Conservation (phyloP, 768 basidiomycete genomes). For the Mycena rebaudengoi region DNA sequence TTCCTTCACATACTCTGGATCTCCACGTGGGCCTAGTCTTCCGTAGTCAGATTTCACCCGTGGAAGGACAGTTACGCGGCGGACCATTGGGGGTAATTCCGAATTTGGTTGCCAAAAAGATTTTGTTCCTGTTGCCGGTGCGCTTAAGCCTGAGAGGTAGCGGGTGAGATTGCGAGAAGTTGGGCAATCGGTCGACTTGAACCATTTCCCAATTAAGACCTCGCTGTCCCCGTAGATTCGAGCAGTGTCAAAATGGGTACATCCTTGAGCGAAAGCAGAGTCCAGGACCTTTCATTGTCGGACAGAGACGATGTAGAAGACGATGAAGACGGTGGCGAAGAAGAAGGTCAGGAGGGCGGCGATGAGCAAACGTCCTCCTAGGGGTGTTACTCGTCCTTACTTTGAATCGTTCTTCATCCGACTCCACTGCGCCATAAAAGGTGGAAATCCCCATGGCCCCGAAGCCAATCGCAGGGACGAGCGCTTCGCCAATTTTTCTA, state of each 20-base stretch:
- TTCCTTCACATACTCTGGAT: conserved; percentile 46
- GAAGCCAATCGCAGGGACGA: conserved; percentile 52
- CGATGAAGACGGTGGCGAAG: background rate
- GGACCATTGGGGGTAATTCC: conserved; percentile 38
- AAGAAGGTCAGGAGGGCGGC: background rate
- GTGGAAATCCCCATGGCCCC: conserved; percentile 59
- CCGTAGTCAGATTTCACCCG: background rate
- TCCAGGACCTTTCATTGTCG: conserved; percentile 24
- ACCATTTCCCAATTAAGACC: conserved; percentile 25
- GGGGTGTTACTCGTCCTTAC: conserved; percentile 31
- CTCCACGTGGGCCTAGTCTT: conserved; percentile 42
- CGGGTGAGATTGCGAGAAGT: background rate
- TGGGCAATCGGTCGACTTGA: background rate
- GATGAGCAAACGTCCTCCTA: background rate
- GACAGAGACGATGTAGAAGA: background rate
- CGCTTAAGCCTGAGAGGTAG: conserved; percentile 50
- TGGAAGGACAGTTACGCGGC: too few relatives aligned
- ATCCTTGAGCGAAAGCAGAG: conserved; percentile 6
- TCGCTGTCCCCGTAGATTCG: conserved; percentile 18
- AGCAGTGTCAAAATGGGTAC: conserved; percentile 3
- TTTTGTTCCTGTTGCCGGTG: conserved; percentile 54
- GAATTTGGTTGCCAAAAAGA: conserved; percentile 67
- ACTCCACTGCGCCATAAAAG: conserved; percentile 47
- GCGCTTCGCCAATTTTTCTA: conserved; percentile 40
- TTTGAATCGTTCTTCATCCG: conserved; percentile 62